A percentile compares a stretch with the other conserved stretches of the same genome.
Conservation (phyloP, 495 filamentous ascomycete species). For the Tetracladium setigerum region DNA sequence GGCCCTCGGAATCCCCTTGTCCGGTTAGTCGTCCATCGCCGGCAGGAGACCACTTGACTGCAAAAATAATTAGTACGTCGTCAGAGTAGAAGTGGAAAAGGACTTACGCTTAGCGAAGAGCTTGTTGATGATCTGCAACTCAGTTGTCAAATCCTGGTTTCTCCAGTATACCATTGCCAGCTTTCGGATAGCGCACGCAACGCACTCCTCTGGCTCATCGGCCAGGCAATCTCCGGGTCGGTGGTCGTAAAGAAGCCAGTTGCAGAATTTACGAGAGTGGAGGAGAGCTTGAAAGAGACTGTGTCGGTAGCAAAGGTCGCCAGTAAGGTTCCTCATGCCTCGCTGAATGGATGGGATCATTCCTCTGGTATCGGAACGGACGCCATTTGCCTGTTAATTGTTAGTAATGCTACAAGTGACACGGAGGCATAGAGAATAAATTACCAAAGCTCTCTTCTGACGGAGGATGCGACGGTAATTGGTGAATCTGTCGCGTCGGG, state of each 20-base stretch:
- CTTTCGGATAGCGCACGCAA: conserved; percentile 10
- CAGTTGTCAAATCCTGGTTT: background rate
- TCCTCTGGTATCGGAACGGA: background rate
- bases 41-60: background rate
- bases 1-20: conserved; percentile 21
- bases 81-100: background rate
- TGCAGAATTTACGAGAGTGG: conserved; percentile 31
- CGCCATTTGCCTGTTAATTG: conserved; percentile 2
- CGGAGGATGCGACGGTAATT: background rate
- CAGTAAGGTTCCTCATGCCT: conserved; percentile 18
- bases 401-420: background rate
- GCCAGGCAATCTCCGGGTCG: conserved; percentile 1
- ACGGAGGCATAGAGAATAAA: background rate
- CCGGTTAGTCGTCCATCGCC: conserved; percentile 2
- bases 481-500: too few species aligned
- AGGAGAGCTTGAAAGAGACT: conserved; percentile 31
- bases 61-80: background rate
- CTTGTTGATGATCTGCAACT: background rate
- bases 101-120: conserved; percentile 8
- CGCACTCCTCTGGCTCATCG: conserved; percentile 6
- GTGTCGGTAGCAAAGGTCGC: conserved; percentile 36
- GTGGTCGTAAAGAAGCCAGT: conserved; percentile 26
- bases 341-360: conserved; percentile 10
- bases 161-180: conserved; percentile 17
- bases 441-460: conserved; percentile 2